Percentiles rank a stretch among this genome's conserved stretches.
These are phyloP conservation scores for Penicillium alfredii DNA, from an alignment of 495 filamentous ascomycete species.

Conservation along the genomic window DNA sequence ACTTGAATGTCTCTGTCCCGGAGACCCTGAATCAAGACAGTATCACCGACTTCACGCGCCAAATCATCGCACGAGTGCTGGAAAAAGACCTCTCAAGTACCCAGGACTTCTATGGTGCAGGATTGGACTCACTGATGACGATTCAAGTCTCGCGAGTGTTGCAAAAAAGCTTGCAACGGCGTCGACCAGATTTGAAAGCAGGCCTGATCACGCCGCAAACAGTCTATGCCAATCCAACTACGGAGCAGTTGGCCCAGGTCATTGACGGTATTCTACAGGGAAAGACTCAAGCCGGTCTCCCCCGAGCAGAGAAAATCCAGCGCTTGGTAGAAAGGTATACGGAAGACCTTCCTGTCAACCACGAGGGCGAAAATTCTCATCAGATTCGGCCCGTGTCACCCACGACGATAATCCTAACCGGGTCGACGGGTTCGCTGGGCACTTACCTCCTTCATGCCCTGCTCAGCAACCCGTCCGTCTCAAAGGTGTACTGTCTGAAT, in stretches of 20 bases:
- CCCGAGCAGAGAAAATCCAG: constrained; percentile 16
- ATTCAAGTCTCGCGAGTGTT: constrained; percentile 23
- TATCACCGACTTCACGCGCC: constrained; percentile 4
- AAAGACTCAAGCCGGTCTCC: constrained; percentile 4
- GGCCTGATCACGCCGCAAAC: constrained; percentile 16
- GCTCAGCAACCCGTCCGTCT: constrained; percentile 29
- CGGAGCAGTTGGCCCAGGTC: constrained; percentile 16
- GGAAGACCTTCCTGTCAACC: constrained; percentile 19
- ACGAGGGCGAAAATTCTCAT: background rate
- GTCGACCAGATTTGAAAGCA: constrained; percentile 1
- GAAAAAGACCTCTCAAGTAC: constrained; percentile 8
- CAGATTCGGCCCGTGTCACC: constrained; percentile 1
- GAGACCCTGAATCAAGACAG: constrained; percentile 8
- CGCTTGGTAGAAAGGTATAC: constrained; percentile 17
- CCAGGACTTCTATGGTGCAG: constrained; percentile 22
- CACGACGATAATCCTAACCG: constrained; percentile 42
- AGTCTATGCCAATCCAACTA: constrained; percentile 29
- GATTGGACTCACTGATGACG: constrained; percentile 32
- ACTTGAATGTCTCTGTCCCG: constrained; percentile 8
- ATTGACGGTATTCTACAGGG: constrained; percentile 18
- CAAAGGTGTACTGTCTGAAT: constrained; percentile 53
- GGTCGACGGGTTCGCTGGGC: constrained; percentile 54
- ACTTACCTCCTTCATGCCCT: constrained; percentile 49
- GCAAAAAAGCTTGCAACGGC: constrained; percentile 12
- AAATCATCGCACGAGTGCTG: constrained; percentile 9